phyloP scores from a whole-genome alignment of 306 rosid species.

The Comarum palustre region DNA sequence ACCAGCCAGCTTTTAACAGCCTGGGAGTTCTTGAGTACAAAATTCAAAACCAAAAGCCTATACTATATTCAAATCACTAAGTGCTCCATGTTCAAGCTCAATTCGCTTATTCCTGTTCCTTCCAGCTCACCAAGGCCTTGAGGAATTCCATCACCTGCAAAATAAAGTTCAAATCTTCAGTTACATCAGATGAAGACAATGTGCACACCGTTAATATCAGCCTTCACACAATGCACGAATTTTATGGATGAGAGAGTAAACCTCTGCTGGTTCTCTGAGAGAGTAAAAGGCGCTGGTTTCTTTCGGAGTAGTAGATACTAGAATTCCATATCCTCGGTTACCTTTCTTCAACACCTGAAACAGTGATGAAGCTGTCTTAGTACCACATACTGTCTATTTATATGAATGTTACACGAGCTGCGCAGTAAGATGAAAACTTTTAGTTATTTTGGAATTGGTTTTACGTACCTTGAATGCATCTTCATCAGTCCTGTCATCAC shows the following conservation, averaged over 20 bases:
- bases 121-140: slow-evolving; percentile 63
- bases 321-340: slow-evolving; percentile 68
- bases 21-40: not conserved
- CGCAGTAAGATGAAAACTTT: not conserved
- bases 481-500: slow-evolving; percentile 90
- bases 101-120: slow-evolving; percentile 27
- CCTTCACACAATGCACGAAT: not conserved
- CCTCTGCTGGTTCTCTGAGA: slow-evolving; percentile 74
- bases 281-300: slow-evolving; percentile 80
- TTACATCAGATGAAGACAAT: not conserved
- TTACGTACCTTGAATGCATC: slow-evolving; percentile 79
- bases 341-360: slow-evolving; percentile 59
- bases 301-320: slow-evolving; percentile 69
- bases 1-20: not conserved
- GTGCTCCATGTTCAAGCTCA: not conserved
- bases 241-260: slow-evolving; percentile 18
- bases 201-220: not conserved
- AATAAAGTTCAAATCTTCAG: not conserved
- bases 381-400: not conserved
- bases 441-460: not conserved
- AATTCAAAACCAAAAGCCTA: slow-evolving; percentile 6
- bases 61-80: slow-evolving; percentile 1
- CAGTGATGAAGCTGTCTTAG: not conserved
- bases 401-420: not conserved
- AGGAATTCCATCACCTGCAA: slow-evolving; percentile 87